These are phyloP conservation scores for Candida hungchunana DNA, from an alignment of 805 yeast species.

Conservation along the genomic window DNA sequence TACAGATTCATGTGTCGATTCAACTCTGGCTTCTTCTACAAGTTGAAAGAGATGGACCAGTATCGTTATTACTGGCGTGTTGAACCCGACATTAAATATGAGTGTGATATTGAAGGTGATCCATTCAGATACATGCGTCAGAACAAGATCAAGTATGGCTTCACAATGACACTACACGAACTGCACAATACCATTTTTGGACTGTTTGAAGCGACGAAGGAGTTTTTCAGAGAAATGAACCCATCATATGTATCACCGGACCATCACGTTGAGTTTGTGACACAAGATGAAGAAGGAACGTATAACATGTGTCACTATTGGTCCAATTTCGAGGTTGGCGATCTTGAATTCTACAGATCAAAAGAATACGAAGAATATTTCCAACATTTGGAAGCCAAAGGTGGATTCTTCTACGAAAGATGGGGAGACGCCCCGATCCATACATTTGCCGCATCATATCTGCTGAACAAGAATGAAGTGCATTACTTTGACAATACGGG, in stretches of 20 bases:
- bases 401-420: constrained; percentile 82
- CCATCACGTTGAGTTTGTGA: constrained; percentile 58
- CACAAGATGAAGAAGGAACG: constrained; percentile 56
- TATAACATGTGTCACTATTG: constrained; percentile 80
- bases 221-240: constrained; percentile 40
- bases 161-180: constrained; percentile 63
- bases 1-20: constrained; percentile 66
- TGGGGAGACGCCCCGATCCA: constrained; percentile 97
- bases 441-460: constrained; percentile 65
- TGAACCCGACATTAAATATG: constrained; percentile 61
- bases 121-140: constrained; percentile 55
- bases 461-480: constrained; percentile 51
- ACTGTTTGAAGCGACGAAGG: constrained; percentile 54
- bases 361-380: constrained; percentile 56
- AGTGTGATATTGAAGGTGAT: constrained; percentile 61
- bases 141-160: constrained; percentile 59
- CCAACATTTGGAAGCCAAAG: constrained; percentile 55
- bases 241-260: constrained; percentile 44
- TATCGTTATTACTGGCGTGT: constrained; percentile 75
- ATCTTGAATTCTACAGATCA: constrained; percentile 62
- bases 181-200: constrained; percentile 56
- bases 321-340: constrained; percentile 76
- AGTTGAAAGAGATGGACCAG: constrained; percentile 51
- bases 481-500: constrained; percentile 76
- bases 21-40: constrained; percentile 52